Conservation (phyloP, 1,139 yeast genomes). For the Casaregolazyma suthepensis region DNA sequence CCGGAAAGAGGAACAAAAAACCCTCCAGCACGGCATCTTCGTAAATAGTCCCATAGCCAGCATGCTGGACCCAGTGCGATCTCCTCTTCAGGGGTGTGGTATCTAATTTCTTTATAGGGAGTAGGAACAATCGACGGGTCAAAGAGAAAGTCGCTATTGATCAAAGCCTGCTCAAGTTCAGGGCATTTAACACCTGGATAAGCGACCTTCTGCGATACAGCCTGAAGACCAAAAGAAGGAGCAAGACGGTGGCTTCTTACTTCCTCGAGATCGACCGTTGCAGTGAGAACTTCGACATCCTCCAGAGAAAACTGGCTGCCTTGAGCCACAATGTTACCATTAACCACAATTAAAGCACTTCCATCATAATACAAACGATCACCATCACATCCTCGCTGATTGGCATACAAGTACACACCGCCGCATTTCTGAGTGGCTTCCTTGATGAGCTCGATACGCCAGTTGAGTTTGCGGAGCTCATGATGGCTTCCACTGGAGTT, state of each 20-base stretch:
- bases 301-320: constrained; percentile 82
- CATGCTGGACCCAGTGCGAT: constrained; percentile 98
- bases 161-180: constrained; percentile 14
- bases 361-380: constrained; percentile 96
- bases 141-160: constrained; percentile 40
- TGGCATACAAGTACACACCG: constrained; percentile 87
- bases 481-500: constrained; percentile 97
- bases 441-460: constrained; percentile 73
- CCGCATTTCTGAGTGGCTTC: constrained; percentile 97
- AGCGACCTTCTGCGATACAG: constrained; percentile 38
- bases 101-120: constrained; percentile 41
- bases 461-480: constrained; percentile 81
- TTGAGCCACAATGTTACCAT: constrained; percentile 88
- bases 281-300: constrained; percentile 90
- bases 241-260: constrained; percentile 75
- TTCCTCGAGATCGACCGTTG: constrained; percentile 89
- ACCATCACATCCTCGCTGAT: constrained; percentile 98
- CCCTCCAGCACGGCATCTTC: constrained; percentile 87
- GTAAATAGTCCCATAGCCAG: constrained; percentile 96
- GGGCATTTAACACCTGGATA: constrained; percentile 58
- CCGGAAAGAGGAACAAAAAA: constrained; percentile 91
- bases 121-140: constrained; percentile 66
- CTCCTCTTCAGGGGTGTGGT: constrained; percentile 87
- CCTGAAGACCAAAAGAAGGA: constrained; percentile 70
- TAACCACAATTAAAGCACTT: constrained; percentile 87